Conservation (phyloP, 2,329 filamentous ascomycete species). For the Didymosphaeria variabile region DNA sequence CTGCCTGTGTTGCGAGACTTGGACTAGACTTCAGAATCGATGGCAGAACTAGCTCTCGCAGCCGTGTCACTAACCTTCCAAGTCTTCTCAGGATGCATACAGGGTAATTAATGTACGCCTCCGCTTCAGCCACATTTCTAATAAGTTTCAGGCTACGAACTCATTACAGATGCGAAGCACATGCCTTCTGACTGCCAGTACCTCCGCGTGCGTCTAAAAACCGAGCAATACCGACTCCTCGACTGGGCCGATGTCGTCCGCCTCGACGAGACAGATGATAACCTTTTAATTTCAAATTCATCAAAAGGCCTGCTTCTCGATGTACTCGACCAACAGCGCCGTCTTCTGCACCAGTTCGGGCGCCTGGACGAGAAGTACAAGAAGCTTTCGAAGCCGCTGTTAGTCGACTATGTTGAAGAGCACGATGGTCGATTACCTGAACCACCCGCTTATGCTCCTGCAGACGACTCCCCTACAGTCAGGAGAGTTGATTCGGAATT, state of each 20-base stretch:
- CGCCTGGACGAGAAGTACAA: slow-evolving; percentile 43
- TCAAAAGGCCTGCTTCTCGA: slow-evolving; percentile 46
- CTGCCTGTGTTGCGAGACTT: neutral
- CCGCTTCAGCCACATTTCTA: neutral
- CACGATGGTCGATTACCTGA: slow-evolving; percentile 21
- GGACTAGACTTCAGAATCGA: slow-evolving; percentile 8
- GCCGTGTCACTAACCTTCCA: slow-evolving; percentile 47
- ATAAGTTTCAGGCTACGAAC: slow-evolving; percentile 42
- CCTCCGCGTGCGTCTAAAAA: slow-evolving; percentile 47
- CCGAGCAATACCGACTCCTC: slow-evolving; percentile 50
- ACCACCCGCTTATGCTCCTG: slow-evolving; percentile 25
- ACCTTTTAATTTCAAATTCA: slow-evolving; percentile 42
- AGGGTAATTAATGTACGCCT: slow-evolving; percentile 28
- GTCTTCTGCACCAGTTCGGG: slow-evolving; percentile 43
- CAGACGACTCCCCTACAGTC: slow-evolving; percentile 20
- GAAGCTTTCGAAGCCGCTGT: slow-evolving; percentile 38
- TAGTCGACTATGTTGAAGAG: slow-evolving; percentile 34
- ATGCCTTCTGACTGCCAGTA: slow-evolving; percentile 43
- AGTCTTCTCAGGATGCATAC: slow-evolving; percentile 49
- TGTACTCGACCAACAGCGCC: slow-evolving; percentile 46
- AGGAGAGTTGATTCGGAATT: slow-evolving; percentile 31
- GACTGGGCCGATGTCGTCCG: slow-evolving; percentile 49
- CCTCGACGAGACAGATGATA: slow-evolving; percentile 45
- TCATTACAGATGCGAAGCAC: slow-evolving; percentile 49
- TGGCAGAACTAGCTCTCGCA: slow-evolving; percentile 37